Percentiles rank a stretch among this genome's conserved stretches.
Conservation (phyloP, 768 basidiomycete genomes). For the Hygrophorus russula region DNA sequence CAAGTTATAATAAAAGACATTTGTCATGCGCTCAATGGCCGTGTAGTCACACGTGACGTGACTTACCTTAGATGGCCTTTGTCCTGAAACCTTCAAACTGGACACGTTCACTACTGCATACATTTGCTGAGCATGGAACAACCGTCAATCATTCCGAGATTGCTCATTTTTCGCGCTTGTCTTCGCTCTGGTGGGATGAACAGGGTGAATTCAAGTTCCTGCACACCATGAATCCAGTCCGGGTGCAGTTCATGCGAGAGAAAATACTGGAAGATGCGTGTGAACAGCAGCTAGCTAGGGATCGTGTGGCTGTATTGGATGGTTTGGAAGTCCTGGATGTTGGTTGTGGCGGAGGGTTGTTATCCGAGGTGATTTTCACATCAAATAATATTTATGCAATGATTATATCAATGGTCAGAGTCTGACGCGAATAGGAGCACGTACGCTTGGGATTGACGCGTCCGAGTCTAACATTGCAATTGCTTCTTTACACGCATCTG, state of each 20-base stretch:
- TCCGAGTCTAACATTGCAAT: slow-evolving; percentile 79
- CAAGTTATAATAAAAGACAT: too few species aligned
- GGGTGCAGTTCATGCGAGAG: slow-evolving; percentile 73
- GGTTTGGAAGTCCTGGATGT: slow-evolving; percentile 78
- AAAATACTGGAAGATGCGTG: slow-evolving; percentile 56
- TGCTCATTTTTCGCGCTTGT: slow-evolving; percentile 79
- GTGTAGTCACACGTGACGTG: neutral
- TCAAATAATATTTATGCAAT: neutral
- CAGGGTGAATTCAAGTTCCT: slow-evolving; percentile 80
- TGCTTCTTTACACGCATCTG: slow-evolving; percentile 70
- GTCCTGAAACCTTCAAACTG: neutral
- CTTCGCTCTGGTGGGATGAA: slow-evolving; percentile 95
- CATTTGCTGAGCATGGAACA: slow-evolving; percentile 12
- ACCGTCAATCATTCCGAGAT: slow-evolving; percentile 75
- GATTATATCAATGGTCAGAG: slow-evolving; percentile 36
- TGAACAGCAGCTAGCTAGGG: slow-evolving; percentile 35
- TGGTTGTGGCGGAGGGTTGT: slow-evolving; percentile 90
- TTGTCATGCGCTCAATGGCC: neutral
- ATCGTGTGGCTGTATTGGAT: slow-evolving; percentile 28
- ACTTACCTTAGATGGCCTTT: neutral
- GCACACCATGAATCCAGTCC: slow-evolving; percentile 90
- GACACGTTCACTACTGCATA: neutral
- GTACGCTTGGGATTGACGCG: slow-evolving; percentile 88
- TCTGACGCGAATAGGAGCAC: slow-evolving; percentile 77
- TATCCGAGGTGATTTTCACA: slow-evolving; percentile 62